A percentile compares a stretch with the other conserved stretches of the same genome.
phyloP scores from a whole-genome alignment of 371 early-diverging fungal species.

The Rhizopus stolonifer region DNA sequence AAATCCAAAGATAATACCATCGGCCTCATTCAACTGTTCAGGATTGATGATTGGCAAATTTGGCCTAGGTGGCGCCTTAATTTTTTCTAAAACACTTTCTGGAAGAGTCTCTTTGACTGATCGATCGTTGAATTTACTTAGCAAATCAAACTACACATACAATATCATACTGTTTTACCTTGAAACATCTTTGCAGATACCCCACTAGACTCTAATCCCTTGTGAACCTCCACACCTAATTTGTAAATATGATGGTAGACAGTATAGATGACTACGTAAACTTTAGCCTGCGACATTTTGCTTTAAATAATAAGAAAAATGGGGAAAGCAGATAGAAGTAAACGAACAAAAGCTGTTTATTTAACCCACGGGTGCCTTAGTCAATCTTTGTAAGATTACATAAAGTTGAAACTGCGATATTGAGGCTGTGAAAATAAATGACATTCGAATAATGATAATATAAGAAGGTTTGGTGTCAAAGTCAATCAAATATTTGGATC shows the following conservation, averaged over 20 bases:
- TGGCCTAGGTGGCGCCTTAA: conserved; percentile 61
- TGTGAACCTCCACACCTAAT: conserved; percentile 65
- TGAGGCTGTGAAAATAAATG: no score
- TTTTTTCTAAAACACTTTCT: conserved; percentile 59
- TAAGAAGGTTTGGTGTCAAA: no score
- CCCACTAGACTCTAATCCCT: conserved; percentile 59
- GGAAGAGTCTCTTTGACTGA: conserved; percentile 65
- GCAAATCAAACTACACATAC: background rate
- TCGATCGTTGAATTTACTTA: background rate
- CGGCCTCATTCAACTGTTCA: conserved; percentile 53
- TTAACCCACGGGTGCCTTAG: no score
- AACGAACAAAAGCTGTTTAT: no score
- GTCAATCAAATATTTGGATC: no score
- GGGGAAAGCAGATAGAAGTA: no score
- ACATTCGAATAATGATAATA: no score
- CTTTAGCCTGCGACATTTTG: conserved; percentile 36
- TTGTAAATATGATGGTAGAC: conserved; percentile 75
- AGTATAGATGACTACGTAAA: conserved; percentile 69
- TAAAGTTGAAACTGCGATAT: no score
- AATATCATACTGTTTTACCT: conserved; percentile 20
- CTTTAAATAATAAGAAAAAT: no score
- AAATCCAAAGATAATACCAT: conserved; percentile 54
- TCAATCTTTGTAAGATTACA: no score
- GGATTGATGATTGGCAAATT: conserved; percentile 58
- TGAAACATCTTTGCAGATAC: conserved; percentile 69